Percentiles rank a stretch among this genome's conserved stretches.
phyloP scores from a whole-genome alignment of 2,329 filamentous ascomycete species.

The Aspergillus awamori region DNA sequence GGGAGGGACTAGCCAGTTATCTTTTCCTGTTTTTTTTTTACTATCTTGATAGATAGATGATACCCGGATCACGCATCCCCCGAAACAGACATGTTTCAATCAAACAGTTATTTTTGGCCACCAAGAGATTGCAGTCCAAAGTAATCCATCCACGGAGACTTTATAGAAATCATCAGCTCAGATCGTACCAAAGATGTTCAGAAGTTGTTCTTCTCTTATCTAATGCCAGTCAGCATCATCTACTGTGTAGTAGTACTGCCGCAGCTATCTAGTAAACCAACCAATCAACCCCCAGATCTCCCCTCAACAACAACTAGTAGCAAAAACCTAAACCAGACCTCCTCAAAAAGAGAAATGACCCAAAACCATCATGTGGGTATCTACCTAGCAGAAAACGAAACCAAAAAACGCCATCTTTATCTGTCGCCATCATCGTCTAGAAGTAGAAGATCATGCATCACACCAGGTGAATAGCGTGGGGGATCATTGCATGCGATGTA shows the following conservation, averaged over 20 bases:
- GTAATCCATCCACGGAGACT: not conserved
- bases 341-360: not conserved
- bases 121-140: not conserved
- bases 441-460: too few species aligned
- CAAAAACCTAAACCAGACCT: not conserved
- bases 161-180: too few species aligned
- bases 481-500: not conserved
- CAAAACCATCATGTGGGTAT: constrained; percentile 3
- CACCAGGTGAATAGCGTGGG: too few species aligned
- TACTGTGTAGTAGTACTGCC: too few species aligned
- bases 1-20: not conserved
- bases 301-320: not conserved
- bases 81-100: not conserved
- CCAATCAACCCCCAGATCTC: too few species aligned
- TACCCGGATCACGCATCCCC: not conserved
- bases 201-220: too few species aligned
- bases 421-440: too few species aligned
- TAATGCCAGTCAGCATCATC: too few species aligned
- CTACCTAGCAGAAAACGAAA: not conserved
- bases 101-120: not conserved
- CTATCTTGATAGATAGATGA: not conserved
- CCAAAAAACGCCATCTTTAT: constrained; percentile 1
- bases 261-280: too few species aligned
- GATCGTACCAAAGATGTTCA: too few species aligned
- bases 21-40: too few species aligned